Base-by-base conservation (phyloP, 2,329 filamentous ascomycete genomes). In the Aschersonia sp. region DNA sequence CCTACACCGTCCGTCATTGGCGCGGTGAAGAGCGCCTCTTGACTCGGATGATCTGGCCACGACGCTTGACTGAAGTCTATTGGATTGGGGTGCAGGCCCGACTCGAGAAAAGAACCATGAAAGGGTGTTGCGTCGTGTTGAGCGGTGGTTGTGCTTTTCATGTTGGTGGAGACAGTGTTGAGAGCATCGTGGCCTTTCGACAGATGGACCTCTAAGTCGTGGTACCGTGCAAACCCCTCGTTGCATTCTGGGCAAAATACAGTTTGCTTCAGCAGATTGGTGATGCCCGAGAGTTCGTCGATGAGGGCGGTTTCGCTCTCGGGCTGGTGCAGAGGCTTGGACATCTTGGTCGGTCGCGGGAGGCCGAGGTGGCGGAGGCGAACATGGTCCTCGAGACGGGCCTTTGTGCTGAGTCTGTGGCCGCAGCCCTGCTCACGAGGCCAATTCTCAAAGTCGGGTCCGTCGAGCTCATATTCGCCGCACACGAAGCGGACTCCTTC, bases 341-440 rank as follows among this genome's bases (percentile, higher is more conserved):
- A 58, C 41, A 59, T 49, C 49, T 57, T 55, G 7, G 8, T 39
- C 35, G 71, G 71, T 10, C 75, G 69, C 48, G 69, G 64, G 12
- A 64, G 58, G n/a, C 81, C 49, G 30, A 95, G 69, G 61, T 97
- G 90, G 29, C 86, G 76, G 44, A 83, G 87, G 22, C 86, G 81
- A 43, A 95, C 74, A 59, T 97, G 90, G 54, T 92, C 84, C 61
- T 90, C 84, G 0, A 95, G 73, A 32, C 79, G 80, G 14, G 78
- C 74, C 62, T 94, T 95, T 51, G 83, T 84, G 49, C 77, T 76
- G 58, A 94, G 92, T 37, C 75, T 74, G 51, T 79, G 76, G 2
- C 83, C 84, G 58, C 90, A 97, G 12, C 83, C 85, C 45, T 79
- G 71, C 8, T 72, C 65, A 29, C 72, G 74, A 48, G 76, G 69